These are phyloP conservation scores for Cordyceps tenuipes DNA, from an alignment of 2,329 filamentous ascomycete genomes.

Conservation along the genomic window DNA sequence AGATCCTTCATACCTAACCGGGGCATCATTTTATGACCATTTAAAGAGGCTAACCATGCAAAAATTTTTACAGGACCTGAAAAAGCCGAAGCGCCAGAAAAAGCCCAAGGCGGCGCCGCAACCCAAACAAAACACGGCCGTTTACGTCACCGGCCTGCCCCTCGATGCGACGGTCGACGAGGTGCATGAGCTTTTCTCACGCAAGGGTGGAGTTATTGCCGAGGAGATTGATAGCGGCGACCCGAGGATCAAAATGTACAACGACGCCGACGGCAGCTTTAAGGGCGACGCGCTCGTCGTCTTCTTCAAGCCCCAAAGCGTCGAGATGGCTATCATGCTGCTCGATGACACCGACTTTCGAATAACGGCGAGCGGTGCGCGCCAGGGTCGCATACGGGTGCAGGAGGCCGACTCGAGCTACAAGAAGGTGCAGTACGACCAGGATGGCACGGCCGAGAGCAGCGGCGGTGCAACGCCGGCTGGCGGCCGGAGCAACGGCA, in stretches of 20 bases:
- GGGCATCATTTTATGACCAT: neutral
- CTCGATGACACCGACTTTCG: conserved; percentile 78
- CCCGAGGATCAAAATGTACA: conserved; percentile 90
- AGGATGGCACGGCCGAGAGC: conserved; percentile 21
- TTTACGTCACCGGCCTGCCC: conserved; percentile 87
- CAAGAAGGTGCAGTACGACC: conserved; percentile 72
- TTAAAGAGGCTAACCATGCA: neutral
- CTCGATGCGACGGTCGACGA: conserved; percentile 70
- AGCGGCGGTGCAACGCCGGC: conserved; percentile 19
- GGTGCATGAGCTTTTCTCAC: conserved; percentile 72
- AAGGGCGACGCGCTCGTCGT: conserved; percentile 91
- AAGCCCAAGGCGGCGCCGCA: conserved; percentile 40
- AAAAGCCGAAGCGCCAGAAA: conserved; percentile 29
- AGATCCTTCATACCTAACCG: neutral
- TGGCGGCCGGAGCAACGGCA: conserved; percentile 16
- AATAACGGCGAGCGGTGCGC: conserved; percentile 43
- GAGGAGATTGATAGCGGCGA: conserved; percentile 86
- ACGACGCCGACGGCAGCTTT: conserved; percentile 70
- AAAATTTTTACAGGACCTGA: neutral
- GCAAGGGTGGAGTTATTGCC: conserved; percentile 81
- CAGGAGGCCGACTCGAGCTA: conserved; percentile 82
- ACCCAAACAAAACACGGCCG: conserved; percentile 69
- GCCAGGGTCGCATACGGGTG: conserved; percentile 64
- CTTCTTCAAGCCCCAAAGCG: conserved; percentile 93
- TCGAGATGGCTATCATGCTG: conserved; percentile 72